These are phyloP conservation scores for Cladophialophora bantiana DNA, from an alignment of 2,329 filamentous ascomycete species.

Conservation along the genomic window DNA sequence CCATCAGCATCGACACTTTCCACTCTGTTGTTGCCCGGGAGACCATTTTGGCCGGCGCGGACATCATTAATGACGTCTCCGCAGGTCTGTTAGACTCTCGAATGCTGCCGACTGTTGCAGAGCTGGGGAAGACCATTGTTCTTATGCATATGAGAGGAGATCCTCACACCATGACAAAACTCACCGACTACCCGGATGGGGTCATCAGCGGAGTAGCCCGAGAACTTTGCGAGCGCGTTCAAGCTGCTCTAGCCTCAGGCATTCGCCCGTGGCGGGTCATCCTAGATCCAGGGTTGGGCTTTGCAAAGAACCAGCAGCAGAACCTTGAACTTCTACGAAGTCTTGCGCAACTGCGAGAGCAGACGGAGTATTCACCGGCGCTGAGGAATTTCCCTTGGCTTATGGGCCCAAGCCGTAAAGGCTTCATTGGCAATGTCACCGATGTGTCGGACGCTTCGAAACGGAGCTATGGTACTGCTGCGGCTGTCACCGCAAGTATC, in stretches of 20 bases:
- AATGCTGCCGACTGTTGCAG: constrained; percentile 83
- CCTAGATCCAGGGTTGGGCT: constrained; percentile 91
- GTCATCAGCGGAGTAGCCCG: constrained; percentile 69
- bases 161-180: constrained; percentile 77
- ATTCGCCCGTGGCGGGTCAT: constrained; percentile 93
- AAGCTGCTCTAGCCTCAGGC: constrained; percentile 79
- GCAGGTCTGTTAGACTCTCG: constrained; percentile 77
- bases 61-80: constrained; percentile 95
- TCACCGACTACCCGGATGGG: constrained; percentile 73
- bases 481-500: constrained; percentile 83
- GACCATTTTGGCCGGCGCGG: constrained; percentile 78
- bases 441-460: constrained; percentile 74
- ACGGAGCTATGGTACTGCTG: constrained; percentile 84
- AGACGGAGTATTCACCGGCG: constrained; percentile 67
- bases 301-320: constrained; percentile 82
- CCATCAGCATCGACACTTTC: constrained; percentile 92
- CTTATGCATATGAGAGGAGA: constrained; percentile 95
- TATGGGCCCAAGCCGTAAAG: constrained; percentile 85
- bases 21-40: constrained; percentile 80
- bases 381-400: constrained; percentile 82
- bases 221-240: constrained; percentile 74
- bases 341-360: constrained; percentile 68
- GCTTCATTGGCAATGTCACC: constrained; percentile 84
- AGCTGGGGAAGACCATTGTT: constrained; percentile 77
- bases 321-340: constrained; percentile 80